These are phyloP conservation scores for Penicillium italicum DNA, from an alignment of 2,329 filamentous ascomycete genomes.

Conservation along the genomic window DNA sequence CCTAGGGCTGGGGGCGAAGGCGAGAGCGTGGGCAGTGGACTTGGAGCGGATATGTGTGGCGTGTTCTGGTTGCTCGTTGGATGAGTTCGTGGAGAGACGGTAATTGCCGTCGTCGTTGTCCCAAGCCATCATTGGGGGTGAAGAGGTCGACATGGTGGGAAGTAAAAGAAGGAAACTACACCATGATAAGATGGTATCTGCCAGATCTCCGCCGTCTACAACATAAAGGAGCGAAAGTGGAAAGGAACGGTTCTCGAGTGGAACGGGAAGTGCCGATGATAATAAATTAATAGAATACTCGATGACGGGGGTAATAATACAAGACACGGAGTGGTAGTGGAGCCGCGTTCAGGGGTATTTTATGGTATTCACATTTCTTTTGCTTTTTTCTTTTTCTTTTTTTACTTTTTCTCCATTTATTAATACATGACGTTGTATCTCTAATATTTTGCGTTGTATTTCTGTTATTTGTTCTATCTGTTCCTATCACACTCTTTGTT, in stretches of 20 bases:
- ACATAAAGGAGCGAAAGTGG: slow-evolving; percentile 6
- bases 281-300: slow-evolving; percentile 12
- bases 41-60: slow-evolving; percentile 34
- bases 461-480: not conserved
- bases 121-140: slow-evolving; percentile 9
- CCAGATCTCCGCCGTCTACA: slow-evolving; percentile 8
- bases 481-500: not conserved
- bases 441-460: not conserved
- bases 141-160: slow-evolving; percentile 7
- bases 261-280: slow-evolving; percentile 3
- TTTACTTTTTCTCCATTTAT: not conserved
- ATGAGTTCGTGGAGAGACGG: slow-evolving; percentile 31
- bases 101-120: slow-evolving; percentile 28
- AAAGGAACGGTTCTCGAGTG: slow-evolving; percentile 8
- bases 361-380: slow-evolving; percentile 7
- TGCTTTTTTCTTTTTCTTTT: not conserved
- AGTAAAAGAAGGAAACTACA: slow-evolving; percentile 4
- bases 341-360: slow-evolving; percentile 11
- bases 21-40: slow-evolving; percentile 35
- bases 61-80: slow-evolving; percentile 35
- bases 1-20: slow-evolving; percentile 37
- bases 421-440: not conserved
- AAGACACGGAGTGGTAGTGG: slow-evolving; percentile 1
- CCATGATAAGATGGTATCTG: slow-evolving; percentile 11
- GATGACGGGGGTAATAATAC: slow-evolving; percentile 6